These are phyloP conservation scores for Clonostachys sp. DNA, from an alignment of 2,329 filamentous ascomycete genomes.

Conservation along the genomic window DNA sequence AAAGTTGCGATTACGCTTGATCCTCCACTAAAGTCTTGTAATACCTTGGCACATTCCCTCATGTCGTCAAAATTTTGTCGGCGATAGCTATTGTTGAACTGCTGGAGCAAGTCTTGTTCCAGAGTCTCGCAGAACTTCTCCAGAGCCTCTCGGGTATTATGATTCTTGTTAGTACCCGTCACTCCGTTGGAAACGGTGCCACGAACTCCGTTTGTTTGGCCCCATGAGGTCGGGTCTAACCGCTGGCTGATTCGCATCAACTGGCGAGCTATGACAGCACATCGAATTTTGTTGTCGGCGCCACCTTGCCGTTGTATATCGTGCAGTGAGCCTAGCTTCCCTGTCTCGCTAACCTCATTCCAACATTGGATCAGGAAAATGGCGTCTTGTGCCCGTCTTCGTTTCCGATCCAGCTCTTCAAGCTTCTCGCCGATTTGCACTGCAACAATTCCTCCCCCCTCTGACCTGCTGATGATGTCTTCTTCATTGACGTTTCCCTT, in stretches of 20 bases:
- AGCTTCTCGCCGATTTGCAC: constrained; percentile 92
- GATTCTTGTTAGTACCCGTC: constrained; percentile 36
- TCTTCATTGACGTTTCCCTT: constrained; percentile 37
- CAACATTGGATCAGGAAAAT: constrained; percentile 96
- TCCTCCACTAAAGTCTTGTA: constrained; percentile 94
- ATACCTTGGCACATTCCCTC: constrained; percentile 91
- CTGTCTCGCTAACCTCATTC: constrained; percentile 89
- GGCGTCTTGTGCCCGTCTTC: constrained; percentile 84
- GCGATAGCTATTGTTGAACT: constrained; percentile 96
- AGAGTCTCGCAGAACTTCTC: constrained; percentile 96
- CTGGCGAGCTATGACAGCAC: constrained; percentile 89
- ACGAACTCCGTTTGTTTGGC: constrained; percentile 47
- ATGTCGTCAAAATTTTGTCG: constrained; percentile 96
- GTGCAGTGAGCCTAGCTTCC: constrained; percentile 81
- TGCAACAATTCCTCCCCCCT: constrained; percentile 77
- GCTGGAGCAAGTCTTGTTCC: constrained; percentile 90
- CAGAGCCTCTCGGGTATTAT: constrained; percentile 80
- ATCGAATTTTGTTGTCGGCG: constrained; percentile 88
- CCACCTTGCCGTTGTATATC: constrained; percentile 81
- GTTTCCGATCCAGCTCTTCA: constrained; percentile 90
- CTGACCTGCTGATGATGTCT: constrained; percentile 23
- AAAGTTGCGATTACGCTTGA: constrained; percentile 93
- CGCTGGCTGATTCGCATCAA: constrained; percentile 91
- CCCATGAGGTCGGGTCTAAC: constrained; percentile 74
- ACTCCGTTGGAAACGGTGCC: constrained; percentile 35